Conservation (phyloP, 768 basidiomycete species). For the Hysterangium stoloniferum region DNA sequence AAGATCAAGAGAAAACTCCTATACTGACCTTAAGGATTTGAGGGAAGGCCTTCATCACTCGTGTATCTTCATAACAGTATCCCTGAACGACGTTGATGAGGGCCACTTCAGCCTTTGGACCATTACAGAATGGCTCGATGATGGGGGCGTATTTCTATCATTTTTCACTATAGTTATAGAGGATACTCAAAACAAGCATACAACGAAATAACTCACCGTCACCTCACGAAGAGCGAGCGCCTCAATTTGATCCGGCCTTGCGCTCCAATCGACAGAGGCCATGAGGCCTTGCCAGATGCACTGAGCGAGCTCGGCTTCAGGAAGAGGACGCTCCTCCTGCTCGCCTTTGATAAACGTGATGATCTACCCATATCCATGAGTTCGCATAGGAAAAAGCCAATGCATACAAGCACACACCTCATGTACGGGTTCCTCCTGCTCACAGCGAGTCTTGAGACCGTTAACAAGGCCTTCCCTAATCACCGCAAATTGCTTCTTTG, state of each 20-base stretch:
- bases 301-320: slow-evolving; percentile 75
- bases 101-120: slow-evolving; percentile 85
- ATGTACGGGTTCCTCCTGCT: slow-evolving; percentile 59
- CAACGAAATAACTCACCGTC: slow-evolving; percentile 41
- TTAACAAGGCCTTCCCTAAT: slow-evolving; percentile 71
- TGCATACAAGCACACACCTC: slow-evolving; percentile 38
- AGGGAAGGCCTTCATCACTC: slow-evolving; percentile 90
- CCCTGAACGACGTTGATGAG: slow-evolving; percentile 94
- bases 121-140: slow-evolving; percentile 83
- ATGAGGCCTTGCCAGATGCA: slow-evolving; percentile 94
- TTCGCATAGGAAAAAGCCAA: slow-evolving; percentile 9
- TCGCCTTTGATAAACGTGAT: slow-evolving; percentile 61
- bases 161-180: slow-evolving; percentile 48
- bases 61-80: slow-evolving; percentile 95
- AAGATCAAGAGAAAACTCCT: neutral
- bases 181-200: neutral
- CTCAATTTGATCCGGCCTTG: slow-evolving; percentile 88
- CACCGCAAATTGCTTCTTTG: slow-evolving; percentile 78
- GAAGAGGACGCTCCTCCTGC: slow-evolving; percentile 74
- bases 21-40: slow-evolving; percentile 79
- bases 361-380: slow-evolving; percentile 41
- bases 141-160: slow-evolving; percentile 76
- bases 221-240: slow-evolving; percentile 83
- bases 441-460: slow-evolving; percentile 62
- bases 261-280: slow-evolving; percentile 79